phyloP scores from a whole-genome alignment of 768 basidiomycete genomes.

The Leccinum subgranulosum region DNA sequence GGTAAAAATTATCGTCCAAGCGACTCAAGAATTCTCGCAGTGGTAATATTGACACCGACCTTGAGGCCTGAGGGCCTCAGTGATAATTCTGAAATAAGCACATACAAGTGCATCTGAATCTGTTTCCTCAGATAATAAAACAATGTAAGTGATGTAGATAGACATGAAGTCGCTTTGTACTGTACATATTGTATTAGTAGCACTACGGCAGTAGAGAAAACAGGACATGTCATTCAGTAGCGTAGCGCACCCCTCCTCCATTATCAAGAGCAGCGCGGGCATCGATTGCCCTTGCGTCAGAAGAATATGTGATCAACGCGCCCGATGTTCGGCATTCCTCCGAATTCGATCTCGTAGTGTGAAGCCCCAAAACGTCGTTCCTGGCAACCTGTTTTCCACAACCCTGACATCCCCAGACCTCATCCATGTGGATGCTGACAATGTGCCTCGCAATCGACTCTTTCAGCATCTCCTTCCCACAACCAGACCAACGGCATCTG shows the following conservation, averaged over 20 bases:
- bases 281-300: background rate
- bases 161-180: background rate
- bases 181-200: too few relatives aligned
- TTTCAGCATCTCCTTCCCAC: slow-evolving; percentile 17
- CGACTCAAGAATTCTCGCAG: too few relatives aligned
- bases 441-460: slow-evolving; percentile 24
- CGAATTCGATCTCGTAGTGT: background rate
- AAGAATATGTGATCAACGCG: slow-evolving; percentile 9
- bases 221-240: background rate
- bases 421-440: slow-evolving; percentile 10
- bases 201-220: too few relatives aligned
- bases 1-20: background rate
- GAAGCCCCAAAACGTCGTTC: slow-evolving; percentile 9
- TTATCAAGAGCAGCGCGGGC: slow-evolving; percentile 5
- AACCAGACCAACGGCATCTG: slow-evolving; percentile 13
- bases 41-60: too few relatives aligned
- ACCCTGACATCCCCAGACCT: slow-evolving; percentile 11
- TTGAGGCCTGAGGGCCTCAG: too few relatives aligned
- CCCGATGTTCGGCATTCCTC: slow-evolving; percentile 6
- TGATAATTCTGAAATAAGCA: background rate
- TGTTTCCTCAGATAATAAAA: background rate
- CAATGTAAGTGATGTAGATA: too few relatives aligned
- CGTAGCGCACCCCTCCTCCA: background rate
- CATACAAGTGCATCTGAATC: background rate
- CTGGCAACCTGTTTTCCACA: slow-evolving; percentile 13